Conservation (phyloP, 1,139 yeast species). For the Pneumocystis oryctolagi region DNA sequence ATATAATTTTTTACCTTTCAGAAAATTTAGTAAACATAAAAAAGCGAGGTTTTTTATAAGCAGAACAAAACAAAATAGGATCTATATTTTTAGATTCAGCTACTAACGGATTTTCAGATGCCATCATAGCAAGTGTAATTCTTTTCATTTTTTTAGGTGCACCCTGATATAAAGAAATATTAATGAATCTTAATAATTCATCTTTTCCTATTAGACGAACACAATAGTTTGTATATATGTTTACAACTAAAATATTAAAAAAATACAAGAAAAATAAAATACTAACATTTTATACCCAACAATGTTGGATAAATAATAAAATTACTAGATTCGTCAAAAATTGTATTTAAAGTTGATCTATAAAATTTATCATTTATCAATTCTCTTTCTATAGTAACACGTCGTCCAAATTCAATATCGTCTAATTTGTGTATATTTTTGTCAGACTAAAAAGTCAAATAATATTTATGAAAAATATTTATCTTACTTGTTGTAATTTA, state of each 20-base stretch:
- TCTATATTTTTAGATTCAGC: slow-evolving; percentile 24
- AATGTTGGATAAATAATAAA: slow-evolving; percentile 26
- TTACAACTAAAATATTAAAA: slow-evolving; percentile 17
- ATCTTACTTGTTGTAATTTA: slow-evolving; percentile 19
- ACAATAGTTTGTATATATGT: slow-evolving; percentile 23
- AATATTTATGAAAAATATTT: background rate
- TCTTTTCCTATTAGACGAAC: slow-evolving; percentile 24
- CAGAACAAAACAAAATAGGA: slow-evolving; percentile 29
- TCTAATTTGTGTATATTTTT: slow-evolving; percentile 18
- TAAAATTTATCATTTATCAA: slow-evolving; percentile 15
- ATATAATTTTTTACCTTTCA: slow-evolving; percentile 11
- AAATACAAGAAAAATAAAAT: background rate
- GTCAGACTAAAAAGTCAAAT: slow-evolving; percentile 12
- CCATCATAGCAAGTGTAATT: slow-evolving; percentile 27
- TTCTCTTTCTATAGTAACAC: slow-evolving; percentile 23
- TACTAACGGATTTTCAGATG: slow-evolving; percentile 29
- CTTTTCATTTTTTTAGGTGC: slow-evolving; percentile 18
- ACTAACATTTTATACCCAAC: slow-evolving; percentile 24
- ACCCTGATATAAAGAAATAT: slow-evolving; percentile 25
- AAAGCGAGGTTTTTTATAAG: slow-evolving; percentile 23
- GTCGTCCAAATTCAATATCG: slow-evolving; percentile 22
- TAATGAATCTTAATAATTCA: slow-evolving; percentile 24
- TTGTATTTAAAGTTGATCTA: slow-evolving; percentile 14
- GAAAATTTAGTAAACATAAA: slow-evolving; percentile 24
- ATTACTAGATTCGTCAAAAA: slow-evolving; percentile 28